These are phyloP conservation scores for Harrya chromipes DNA, from an alignment of 768 basidiomycete genomes.

Conservation along the genomic window DNA sequence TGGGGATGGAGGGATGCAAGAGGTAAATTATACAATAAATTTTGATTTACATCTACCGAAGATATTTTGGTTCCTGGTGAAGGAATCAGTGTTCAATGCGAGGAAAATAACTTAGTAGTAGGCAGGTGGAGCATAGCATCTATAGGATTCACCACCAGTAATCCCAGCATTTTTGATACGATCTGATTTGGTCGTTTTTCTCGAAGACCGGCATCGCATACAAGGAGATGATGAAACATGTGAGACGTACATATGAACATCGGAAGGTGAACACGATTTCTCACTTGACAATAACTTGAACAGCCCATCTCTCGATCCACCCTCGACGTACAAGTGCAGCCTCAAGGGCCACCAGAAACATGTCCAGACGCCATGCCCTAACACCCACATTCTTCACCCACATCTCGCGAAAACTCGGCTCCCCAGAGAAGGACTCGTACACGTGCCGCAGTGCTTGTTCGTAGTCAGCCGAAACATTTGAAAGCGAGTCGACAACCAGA, in stretches of 20 bases:
- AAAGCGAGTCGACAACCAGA: conserved; percentile 33
- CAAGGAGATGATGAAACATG: too few species aligned
- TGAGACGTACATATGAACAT: not conserved
- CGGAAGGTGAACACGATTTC: not conserved
- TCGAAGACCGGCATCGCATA: too few species aligned
- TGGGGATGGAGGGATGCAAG: not conserved
- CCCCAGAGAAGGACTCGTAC: conserved; percentile 6
- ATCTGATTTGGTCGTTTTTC: too few species aligned
- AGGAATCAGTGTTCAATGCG: too few species aligned
- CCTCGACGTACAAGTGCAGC: conserved; percentile 46
- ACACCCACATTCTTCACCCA: conserved; percentile 25
- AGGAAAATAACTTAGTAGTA: too few species aligned
- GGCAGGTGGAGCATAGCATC: too few species aligned
- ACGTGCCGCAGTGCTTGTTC: conserved; percentile 10
- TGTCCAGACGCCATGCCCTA: conserved; percentile 44
- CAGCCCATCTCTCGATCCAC: conserved; percentile 46
- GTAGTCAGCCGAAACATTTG: conserved; percentile 40
- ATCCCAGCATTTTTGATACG: too few species aligned
- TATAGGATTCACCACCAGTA: too few species aligned
- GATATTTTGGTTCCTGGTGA: too few species aligned
- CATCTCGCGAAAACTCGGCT: conserved; percentile 13
- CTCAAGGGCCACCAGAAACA: conserved; percentile 50
- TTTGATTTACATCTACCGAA: not conserved
- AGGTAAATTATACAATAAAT: conserved; percentile 15
- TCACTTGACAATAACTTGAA: conserved; percentile 22